Base-by-base conservation (phyloP, 2,329 filamentous ascomycete species). In the Sporothrix brasiliensis region DNA sequence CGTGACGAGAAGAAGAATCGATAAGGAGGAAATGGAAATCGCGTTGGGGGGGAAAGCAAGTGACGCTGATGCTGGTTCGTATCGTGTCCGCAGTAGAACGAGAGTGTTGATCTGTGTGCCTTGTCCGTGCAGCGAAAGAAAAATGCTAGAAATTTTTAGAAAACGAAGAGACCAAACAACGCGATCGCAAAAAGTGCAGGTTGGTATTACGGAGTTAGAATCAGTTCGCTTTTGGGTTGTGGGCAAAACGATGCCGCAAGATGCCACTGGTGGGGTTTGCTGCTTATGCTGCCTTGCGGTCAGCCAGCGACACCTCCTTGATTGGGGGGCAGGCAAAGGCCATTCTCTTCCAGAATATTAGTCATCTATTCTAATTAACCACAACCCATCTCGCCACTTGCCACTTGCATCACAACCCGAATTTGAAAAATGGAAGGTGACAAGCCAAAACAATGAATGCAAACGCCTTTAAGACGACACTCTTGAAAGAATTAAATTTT, bases 251-350 rank as follows among this genome's bases (percentile, higher is more conserved):
- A 54, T 21, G 67, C 27, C 53, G 24, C 19, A 6, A 66, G 41
- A 71, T 68, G 63, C 54, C 63, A 54, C 68, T 63, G 69, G 63
- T 61, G 69, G 69, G 69, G 63, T 53, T 70, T 54, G 19, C 34
- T 44, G 52, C 66, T 16, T 16, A 21, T 30, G 52, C 39, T 68
- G 66, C 66, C 66, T 68, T 68, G 52, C 53, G 52, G 66, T 44
- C 66, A 68, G 34, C 34, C 58, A 63, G 14, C 41, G 14, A 44
- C 6, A n/a, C 30, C 2, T 24, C 27, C 30, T 19, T 54, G 24
- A 27, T 16, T 13, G 14, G 52, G 13, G 21, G 52, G 24, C 24
- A 16, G 21, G 27, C 52, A 56, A 7, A 34, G 30, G 27, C 27
- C 30, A 34, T 58, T 54, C 49, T 4, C 34, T 27, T 19, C 30